A percentile compares a stretch with the other conserved stretches of the same genome.
These are phyloP conservation scores for Sugiyamaella castrensis DNA, from an alignment of 1,139 yeast genomes.

Conservation along the genomic window DNA sequence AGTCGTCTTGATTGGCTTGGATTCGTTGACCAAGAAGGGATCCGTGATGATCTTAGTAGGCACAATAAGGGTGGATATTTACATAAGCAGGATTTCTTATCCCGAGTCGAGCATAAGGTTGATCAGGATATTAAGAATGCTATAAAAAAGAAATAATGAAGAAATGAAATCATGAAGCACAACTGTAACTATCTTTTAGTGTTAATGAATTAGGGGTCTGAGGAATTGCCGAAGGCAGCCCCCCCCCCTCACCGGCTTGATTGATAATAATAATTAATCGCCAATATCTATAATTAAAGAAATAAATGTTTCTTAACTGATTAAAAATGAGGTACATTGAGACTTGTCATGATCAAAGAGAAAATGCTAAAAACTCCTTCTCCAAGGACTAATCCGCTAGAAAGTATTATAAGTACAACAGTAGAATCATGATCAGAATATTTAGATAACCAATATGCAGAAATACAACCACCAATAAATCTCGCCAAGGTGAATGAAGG, in stretches of 20 bases:
- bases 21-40: constrained; percentile 82
- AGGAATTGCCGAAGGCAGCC: neutral
- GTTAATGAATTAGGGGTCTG: neutral
- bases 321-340: constrained; percentile 50
- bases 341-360: constrained; percentile 71
- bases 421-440: constrained; percentile 43
- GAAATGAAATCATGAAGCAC: constrained; percentile 1
- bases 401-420: constrained; percentile 76
- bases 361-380: constrained; percentile 87
- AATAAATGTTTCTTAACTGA: no score
- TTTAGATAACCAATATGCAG: constrained; percentile 36
- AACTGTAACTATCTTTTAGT: neutral
- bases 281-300: no score
- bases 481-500: constrained; percentile 94
- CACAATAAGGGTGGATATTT: constrained; percentile 80
- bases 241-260: no score
- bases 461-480: constrained; percentile 81
- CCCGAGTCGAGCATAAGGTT: constrained; percentile 65
- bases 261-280: no score
- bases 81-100: constrained; percentile 86
- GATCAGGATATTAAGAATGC: constrained; percentile 63
- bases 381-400: constrained; percentile 90
- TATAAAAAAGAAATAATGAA: constrained; percentile 37
- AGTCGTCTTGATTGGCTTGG: constrained; percentile 94
- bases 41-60: constrained; percentile 73